A percentile compares a stretch with the other conserved stretches of the same genome.
Evolutionary conservation across 139 green algal genomes (phyloP).

Genomic region (Dunaliella primolecta): DNA sequence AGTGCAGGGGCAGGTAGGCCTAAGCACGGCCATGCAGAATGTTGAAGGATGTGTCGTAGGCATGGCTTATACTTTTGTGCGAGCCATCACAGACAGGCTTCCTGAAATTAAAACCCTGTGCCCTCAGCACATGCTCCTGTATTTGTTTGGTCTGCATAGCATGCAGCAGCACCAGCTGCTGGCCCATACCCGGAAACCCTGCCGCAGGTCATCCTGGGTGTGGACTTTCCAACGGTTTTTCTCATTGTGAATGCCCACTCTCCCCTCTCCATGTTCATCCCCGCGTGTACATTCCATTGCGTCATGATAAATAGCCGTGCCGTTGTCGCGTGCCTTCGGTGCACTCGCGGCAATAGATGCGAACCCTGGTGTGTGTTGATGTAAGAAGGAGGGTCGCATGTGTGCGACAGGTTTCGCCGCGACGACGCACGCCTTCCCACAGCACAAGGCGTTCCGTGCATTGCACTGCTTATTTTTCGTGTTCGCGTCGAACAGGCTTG

Average conservation of each 20-base stretch:
- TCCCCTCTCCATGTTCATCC: not conserved
- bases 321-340: not conserved
- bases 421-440: too few relatives aligned
- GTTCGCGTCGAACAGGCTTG: too few relatives aligned
- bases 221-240: not conserved
- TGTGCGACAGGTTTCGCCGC: not conserved
- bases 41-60: not conserved
- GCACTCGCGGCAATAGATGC: not conserved
- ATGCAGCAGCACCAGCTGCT: not conserved
- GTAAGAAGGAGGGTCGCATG: too few relatives aligned
- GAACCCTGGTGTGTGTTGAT: not conserved
- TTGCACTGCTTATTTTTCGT: not conserved
- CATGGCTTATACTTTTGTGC: not conserved
- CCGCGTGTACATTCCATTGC: not conserved
- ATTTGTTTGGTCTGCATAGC: not conserved
- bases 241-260: not conserved
- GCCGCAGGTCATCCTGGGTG: not conserved
- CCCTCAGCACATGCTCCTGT: not conserved
- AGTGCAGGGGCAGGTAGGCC: not conserved
- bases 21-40: not conserved
- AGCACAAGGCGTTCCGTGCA: not conserved
- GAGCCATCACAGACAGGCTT: too few relatives aligned
- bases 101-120: too few relatives aligned
- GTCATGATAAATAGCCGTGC: too few relatives aligned
- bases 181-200: not conserved